Evolutionary conservation across 1,284 basidiomycete genomes (phyloP).

Genomic region (Abortiporus biennis): DNA sequence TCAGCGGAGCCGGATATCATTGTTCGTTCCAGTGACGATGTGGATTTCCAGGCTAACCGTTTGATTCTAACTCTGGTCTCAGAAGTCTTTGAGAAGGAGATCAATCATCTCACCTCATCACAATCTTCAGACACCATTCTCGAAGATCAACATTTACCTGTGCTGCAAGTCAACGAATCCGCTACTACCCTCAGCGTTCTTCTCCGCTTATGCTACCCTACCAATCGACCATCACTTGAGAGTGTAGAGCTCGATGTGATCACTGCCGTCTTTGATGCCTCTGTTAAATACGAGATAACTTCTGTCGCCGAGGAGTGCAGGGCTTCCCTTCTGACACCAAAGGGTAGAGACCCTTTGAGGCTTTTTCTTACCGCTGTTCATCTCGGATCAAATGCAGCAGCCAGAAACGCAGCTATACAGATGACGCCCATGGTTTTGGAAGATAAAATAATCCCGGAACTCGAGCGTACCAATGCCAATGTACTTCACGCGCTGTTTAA

Average conservation of each 20-base stretch:
- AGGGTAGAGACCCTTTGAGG: constrained; percentile 3
- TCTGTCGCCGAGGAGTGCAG: background rate
- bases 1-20: constrained; percentile 2
- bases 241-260: constrained; percentile 3
- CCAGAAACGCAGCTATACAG: constrained; percentile 1
- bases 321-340: background rate
- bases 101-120: background rate
- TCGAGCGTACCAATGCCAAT: constrained; percentile 3
- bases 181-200: background rate
- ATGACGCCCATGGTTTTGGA: constrained; percentile 3
- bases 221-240: constrained; percentile 2
- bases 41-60: constrained; percentile 4
- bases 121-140: background rate
- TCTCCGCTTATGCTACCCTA: constrained; percentile 3
- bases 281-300: constrained; percentile 6
- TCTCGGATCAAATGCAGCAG: constrained; percentile 7
- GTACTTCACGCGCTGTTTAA: constrained; percentile 2
- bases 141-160: background rate
- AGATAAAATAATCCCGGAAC: constrained; percentile 6
- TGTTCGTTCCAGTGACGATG: constrained; percentile 6
- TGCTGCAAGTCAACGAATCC: constrained; percentile 2
- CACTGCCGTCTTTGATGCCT: background rate
- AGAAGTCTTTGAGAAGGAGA: background rate
- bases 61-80: constrained; percentile 3
- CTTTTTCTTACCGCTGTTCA: constrained; percentile 8